A percentile compares a stretch with the other conserved stretches of the same genome.
Evolutionary conservation across 768 basidiomycete species (phyloP).

Genomic region (Lentinula aciculospora): DNA sequence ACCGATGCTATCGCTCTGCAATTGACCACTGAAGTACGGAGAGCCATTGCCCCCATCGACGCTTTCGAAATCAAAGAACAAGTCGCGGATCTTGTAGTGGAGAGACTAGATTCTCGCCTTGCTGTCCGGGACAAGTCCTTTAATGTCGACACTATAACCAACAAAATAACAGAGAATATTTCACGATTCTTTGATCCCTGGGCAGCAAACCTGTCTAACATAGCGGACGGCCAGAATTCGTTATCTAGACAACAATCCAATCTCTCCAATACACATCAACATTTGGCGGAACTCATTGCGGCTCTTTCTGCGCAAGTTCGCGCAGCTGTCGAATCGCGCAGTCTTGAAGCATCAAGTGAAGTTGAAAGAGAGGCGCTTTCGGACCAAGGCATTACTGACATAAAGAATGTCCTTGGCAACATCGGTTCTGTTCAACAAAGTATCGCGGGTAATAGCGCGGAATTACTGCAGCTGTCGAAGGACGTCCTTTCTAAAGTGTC

Average conservation of each 20-base stretch:
- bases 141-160: constrained; percentile 52
- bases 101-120: constrained; percentile 75
- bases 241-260: constrained; percentile 30
- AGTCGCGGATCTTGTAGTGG: constrained; percentile 83
- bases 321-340: constrained; percentile 38
- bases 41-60: constrained; percentile 70
- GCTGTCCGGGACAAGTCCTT: constrained; percentile 71
- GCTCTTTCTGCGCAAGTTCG: constrained; percentile 43
- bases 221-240: constrained; percentile 38
- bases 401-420: constrained; percentile 46
- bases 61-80: constrained; percentile 86
- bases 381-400: constrained; percentile 30
- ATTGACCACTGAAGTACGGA: constrained; percentile 64
- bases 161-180: constrained; percentile 51
- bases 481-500: constrained; percentile 48
- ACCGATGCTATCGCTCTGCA: constrained; percentile 50
- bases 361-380: constrained; percentile 16
- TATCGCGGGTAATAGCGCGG: constrained; percentile 40
- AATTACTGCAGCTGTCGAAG: constrained; percentile 45
- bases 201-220: constrained; percentile 28
- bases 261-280: constrained; percentile 32
- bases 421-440: constrained; percentile 47
- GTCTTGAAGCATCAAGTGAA: constrained; percentile 22
- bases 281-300: constrained; percentile 35
- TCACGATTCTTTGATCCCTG: constrained; percentile 39